Conservation (phyloP, 2,329 filamentous ascomycete species). For the Hymenoscyphus linearis region DNA sequence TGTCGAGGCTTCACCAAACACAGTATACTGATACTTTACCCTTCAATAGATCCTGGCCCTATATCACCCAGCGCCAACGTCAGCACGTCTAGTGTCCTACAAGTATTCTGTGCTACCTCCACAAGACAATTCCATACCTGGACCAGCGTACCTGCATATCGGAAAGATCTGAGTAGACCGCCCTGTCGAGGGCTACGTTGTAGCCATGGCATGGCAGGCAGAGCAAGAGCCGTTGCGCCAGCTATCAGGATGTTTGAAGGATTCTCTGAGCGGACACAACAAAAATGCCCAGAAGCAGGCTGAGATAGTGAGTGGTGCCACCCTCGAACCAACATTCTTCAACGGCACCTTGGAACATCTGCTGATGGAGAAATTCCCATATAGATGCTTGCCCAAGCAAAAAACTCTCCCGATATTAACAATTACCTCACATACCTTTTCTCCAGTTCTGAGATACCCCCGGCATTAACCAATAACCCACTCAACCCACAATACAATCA, state of each 20-base stretch:
- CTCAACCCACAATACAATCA: conserved; percentile 39
- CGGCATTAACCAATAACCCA: conserved; percentile 44
- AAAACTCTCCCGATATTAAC: conserved; percentile 84
- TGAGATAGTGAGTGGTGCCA: conserved; percentile 62
- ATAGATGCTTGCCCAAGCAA: conserved; percentile 91
- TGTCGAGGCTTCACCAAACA: not conserved
- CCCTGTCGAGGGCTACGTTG: conserved; percentile 17
- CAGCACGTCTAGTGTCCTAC: conserved; percentile 28
- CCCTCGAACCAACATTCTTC: not conserved
- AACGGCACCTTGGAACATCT: conserved; percentile 2
- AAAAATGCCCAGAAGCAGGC: conserved; percentile 80
- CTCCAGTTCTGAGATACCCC: conserved; percentile 60
- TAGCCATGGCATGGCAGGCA: conserved; percentile 85
- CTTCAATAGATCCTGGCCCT: conserved; percentile 24
- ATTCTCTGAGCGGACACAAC: conserved; percentile 84
- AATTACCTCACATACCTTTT: conserved; percentile 95
- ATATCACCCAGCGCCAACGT: not conserved
- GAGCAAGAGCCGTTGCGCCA: conserved; percentile 81
- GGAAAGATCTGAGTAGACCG: conserved; percentile 19
- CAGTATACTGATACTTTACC: conserved; percentile 15
- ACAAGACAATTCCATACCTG: conserved; percentile 18
- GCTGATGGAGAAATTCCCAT: conserved; percentile 10
- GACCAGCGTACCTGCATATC: conserved; percentile 29
- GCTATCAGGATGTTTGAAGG: conserved; percentile 81
- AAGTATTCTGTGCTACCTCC: conserved; percentile 30